These are phyloP conservation scores for Acer yangbiense DNA, from an alignment of 345 rosid species.

Conservation along the genomic window DNA sequence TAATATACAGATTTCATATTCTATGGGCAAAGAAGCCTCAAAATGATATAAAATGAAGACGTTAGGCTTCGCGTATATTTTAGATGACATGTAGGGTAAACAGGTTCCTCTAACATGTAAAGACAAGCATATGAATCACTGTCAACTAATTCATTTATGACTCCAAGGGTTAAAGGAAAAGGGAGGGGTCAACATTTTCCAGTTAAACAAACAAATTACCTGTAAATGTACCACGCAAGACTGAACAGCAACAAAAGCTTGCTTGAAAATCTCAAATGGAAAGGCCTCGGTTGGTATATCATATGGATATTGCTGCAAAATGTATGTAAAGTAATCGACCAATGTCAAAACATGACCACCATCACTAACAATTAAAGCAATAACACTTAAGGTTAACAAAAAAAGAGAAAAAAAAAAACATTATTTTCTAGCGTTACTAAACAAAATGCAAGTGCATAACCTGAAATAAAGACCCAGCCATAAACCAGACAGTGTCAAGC, in stretches of 20 bases:
- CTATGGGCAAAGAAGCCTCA: background rate
- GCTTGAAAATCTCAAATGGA: constrained; percentile 88
- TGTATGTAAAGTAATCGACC: constrained; percentile 20
- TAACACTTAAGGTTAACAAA: constrained; percentile 3
- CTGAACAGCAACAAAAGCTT: constrained; percentile 96
- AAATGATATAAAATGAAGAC: background rate
- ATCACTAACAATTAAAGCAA: constrained; percentile 5
- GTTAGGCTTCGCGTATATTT: background rate
- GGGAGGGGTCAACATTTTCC: background rate
- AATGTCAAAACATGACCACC: constrained; percentile 9
- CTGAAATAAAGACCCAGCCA: constrained; percentile 99
- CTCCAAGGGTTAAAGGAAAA: background rate
- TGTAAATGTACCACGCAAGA: constrained; percentile 98
- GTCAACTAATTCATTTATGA: background rate
- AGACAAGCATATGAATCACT: background rate
- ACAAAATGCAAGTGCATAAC: constrained; percentile 33
- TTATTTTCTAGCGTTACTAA: background rate
- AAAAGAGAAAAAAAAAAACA: background rate
- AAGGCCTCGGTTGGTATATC: constrained; percentile 99
- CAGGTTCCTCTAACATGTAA: constrained; percentile 6
- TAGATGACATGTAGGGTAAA: constrained; percentile 6
- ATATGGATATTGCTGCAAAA: constrained; percentile 90
- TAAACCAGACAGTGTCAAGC: constrained; percentile 98
- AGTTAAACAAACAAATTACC: constrained; percentile 40
- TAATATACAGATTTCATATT: background rate